Base-by-base conservation (phyloP, 495 filamentous ascomycete species). In the Neurospora africana region DNA sequence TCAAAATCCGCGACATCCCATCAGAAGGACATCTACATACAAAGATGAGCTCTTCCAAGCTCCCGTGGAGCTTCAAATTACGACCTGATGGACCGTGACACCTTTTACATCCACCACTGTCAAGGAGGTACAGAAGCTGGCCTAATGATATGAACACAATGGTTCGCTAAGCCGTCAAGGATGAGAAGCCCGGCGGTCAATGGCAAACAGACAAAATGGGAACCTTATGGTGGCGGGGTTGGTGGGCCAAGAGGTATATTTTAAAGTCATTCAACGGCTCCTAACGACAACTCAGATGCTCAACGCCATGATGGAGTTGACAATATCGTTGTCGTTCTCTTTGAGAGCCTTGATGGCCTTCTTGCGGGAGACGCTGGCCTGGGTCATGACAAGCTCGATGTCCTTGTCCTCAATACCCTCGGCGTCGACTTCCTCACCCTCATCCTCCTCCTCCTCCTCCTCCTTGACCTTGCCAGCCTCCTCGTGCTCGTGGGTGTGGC, bases 251-350 rank as follows among this genome's bases (percentile, higher is more conserved):
- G 53, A 30, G 53, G 53, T 65, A 65, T 65, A 65, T 65, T 65
- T 65, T 65, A 7, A 65, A 15, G 53, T 65, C 68, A 40, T 15
- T 37, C 38, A 69, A 69, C 38, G 53, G 53, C 53, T 65, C 53
- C 53, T 65, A 65, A 65, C 53, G 53, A n/a, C 38, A 67, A 13
- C 75, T 87, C 89, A 99, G 91, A 97, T 91, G 86, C 94, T 97
- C 83, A 99, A 87, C 76, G 95, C 93, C 95, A 99, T 99, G 86
- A 99, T 99, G 72, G 95, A 97, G 89, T 98, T 98, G 84, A 99
- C 96, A 85, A 99, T 98, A 83, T 99, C 96, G 78, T 98, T 97
- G 84, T 98, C 93, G 82, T 99, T 98, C 87, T 98, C 93, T 86
- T 95, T 95, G 73, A 99, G 86, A 37, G 96, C 96, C 85, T 97